Evolutionary conservation across 228 moss, liverwort and hornwort genomes (phyloP).

Genomic region (Sphagnum fallax): DNA sequence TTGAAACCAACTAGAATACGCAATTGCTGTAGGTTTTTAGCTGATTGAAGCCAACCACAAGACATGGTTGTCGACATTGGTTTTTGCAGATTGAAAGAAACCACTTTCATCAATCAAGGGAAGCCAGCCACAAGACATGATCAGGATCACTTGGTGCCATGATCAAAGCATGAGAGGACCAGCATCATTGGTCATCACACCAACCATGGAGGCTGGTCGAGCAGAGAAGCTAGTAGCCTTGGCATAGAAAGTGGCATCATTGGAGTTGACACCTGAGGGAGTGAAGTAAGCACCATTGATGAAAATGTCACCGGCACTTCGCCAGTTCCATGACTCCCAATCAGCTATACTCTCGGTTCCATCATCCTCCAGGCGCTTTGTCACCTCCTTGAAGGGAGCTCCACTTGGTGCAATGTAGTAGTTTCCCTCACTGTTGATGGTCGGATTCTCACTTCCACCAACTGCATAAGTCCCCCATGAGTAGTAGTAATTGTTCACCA

Average conservation of each 20-base stretch:
- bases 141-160: too few relatives aligned
- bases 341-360: not conserved
- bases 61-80: too few relatives aligned
- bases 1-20: too few relatives aligned
- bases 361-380: not conserved
- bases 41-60: too few relatives aligned
- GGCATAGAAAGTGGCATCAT: not conserved
- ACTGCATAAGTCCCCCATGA: conserved; percentile 50
- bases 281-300: conserved; percentile 2
- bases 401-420: conserved; percentile 25
- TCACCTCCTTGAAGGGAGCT: conserved; percentile 30
- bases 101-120: too few relatives aligned
- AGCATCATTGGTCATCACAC: not conserved
- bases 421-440: conserved; percentile 44
- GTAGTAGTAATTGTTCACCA: conserved; percentile 43
- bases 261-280: not conserved
- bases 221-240: not conserved
- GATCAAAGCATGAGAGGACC: not conserved
- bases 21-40: too few relatives aligned
- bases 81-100: too few relatives aligned
- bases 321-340: conserved; percentile 1
- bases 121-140: too few relatives aligned
- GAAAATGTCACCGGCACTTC: not conserved
- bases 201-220: not conserved
- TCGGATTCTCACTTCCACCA: conserved; percentile 43